Base-by-base conservation (phyloP, 805 yeast genomes). In the Saccharomycopsis fermentans region DNA sequence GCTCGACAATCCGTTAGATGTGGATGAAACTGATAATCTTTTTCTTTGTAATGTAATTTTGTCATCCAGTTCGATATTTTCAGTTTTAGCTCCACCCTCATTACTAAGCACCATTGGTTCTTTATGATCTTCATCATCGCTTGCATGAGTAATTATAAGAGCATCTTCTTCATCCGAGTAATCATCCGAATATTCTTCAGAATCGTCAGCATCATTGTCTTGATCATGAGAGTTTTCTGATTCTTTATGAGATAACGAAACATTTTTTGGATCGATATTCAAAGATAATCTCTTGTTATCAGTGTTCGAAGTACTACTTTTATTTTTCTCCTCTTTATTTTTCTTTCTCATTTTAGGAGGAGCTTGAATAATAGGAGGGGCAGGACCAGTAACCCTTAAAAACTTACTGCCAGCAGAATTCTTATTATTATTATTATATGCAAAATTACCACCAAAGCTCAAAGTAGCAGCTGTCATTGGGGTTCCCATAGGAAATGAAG, bases 291-390 rank as follows among this genome's bases (percentile, higher is more conserved):
- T 29, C 14, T 29, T 36, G 27, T 39, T 26, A 14, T 39, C 55
- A 6, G 21, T 40, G 53, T 24, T 37, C 37, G 50, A 19, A 19
- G 27, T 8, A 17, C 24, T 29, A 3, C 39, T 37, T 9, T 21
- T 27, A 36, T 37, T 51, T 12, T 54, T 50, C 19, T 36, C 37
- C 16, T 35, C 55, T 3, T n/a, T 9, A 12, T 24, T 35, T 21
- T 58, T 61, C 24, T 58, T 62, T 36, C 54, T 52, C 34, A 9
- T 51, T 37, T 62, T 62, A 16, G 62, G 62, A 19, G 61, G 61
- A 11, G 63, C 62, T 17, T 52, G 54, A n/a, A 59, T 52, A 17
- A 51, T 55, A 12, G 62, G 62, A 8, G 64, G 63, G 2, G 63
- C 59, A 5, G 64, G 62, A 11, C 63, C 63, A 3, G 48, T 32